Evolutionary conservation across 1,284 basidiomycete species (phyloP).

Genomic region (Apiotrichum siamense): DNA sequence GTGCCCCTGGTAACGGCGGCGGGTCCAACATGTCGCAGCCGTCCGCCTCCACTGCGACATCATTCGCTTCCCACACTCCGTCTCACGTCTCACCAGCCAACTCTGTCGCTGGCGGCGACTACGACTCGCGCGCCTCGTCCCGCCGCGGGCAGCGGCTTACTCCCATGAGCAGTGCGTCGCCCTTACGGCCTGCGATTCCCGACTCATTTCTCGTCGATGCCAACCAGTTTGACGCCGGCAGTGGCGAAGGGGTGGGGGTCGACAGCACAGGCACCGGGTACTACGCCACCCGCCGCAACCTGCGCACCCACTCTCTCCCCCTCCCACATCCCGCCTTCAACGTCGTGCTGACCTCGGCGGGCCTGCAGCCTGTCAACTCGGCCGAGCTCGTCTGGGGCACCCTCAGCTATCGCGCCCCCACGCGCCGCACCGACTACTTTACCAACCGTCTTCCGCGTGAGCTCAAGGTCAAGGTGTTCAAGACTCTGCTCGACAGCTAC

Average conservation of each 20-base stretch:
- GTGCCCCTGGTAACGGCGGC: too few species aligned
- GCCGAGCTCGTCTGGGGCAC: constrained; percentile 23
- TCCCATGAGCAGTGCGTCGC: too few species aligned
- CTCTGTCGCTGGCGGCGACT: background rate
- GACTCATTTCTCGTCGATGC: too few species aligned
- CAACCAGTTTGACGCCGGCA: too few species aligned
- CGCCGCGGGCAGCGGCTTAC: too few species aligned
- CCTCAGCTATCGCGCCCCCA: constrained; percentile 11
- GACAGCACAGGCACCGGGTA: too few species aligned
- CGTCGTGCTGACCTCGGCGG: constrained; percentile 12
- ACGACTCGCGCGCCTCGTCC: too few species aligned
- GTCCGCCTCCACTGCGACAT: background rate
- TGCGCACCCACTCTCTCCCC: background rate
- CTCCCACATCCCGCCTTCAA: constrained; percentile 5
- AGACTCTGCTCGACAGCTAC: constrained; percentile 45
- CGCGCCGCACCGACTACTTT: constrained; percentile 22
- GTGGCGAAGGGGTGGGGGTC: too few species aligned
- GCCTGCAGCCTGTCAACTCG: constrained; percentile 8
- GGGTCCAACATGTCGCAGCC: background rate
- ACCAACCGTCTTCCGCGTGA: constrained; percentile 62
- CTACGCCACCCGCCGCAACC: background rate
- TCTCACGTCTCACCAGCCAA: background rate
- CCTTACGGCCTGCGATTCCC: too few species aligned
- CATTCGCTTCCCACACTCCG: background rate
- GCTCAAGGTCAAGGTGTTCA: constrained; percentile 61